A percentile compares a stretch with the other conserved stretches of the same genome.
These are phyloP conservation scores for Cryphonectria carpinicola DNA, from an alignment of 2,329 filamentous ascomycete species.

Conservation along the genomic window DNA sequence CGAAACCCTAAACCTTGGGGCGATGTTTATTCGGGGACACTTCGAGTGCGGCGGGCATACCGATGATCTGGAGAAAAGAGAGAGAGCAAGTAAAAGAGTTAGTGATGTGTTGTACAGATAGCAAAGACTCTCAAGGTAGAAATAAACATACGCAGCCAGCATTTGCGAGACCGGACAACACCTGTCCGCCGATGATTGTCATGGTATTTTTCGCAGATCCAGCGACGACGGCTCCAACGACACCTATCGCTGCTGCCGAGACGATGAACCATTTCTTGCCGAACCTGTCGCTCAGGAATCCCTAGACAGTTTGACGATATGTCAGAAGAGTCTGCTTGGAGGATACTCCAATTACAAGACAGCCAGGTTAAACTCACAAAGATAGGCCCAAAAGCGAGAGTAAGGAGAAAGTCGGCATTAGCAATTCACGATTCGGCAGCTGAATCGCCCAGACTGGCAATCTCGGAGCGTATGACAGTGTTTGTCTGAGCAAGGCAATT, in stretches of 20 bases:
- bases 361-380: background rate
- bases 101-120: background rate
- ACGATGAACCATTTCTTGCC: constrained; percentile 26
- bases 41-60: constrained; percentile 16
- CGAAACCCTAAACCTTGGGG: constrained; percentile 16
- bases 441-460: constrained; percentile 18
- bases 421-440: constrained; percentile 17
- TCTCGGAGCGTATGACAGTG: constrained; percentile 20
- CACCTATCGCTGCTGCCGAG: constrained; percentile 11
- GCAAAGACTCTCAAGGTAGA: background rate
- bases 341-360: background rate
- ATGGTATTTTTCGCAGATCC: constrained; percentile 20
- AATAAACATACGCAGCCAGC: constrained; percentile 20
- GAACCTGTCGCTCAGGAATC: constrained; percentile 21
- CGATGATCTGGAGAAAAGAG: constrained; percentile 18
- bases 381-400: constrained; percentile 24
- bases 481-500: constrained; percentile 10
- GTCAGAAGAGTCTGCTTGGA: background rate
- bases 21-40: constrained; percentile 20
- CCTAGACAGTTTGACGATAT: background rate
- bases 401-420: constrained; percentile 23
- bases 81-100: background rate
- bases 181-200: constrained; percentile 19
- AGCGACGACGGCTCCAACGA: constrained; percentile 17
- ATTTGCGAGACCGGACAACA: constrained; percentile 23